Percentiles rank a stretch among this genome's conserved stretches.
These are phyloP conservation scores for Penicillium roqueforti DNA, from an alignment of 495 filamentous ascomycete genomes.

Conservation along the genomic window DNA sequence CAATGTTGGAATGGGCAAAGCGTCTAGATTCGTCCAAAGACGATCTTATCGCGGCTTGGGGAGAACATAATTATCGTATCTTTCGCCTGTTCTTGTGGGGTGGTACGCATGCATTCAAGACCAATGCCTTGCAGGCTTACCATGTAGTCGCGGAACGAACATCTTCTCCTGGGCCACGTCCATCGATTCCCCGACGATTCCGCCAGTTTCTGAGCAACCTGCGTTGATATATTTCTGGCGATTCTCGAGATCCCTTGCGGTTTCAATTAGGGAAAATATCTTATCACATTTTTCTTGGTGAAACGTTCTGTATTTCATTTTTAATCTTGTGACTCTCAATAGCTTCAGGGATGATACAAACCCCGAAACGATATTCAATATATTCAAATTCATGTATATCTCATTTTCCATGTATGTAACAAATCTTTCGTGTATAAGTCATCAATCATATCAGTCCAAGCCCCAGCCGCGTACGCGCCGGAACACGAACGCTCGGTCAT, in stretches of 20 bases:
- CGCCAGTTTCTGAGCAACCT: slow-evolving; percentile 11
- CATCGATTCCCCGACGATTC: slow-evolving; percentile 5
- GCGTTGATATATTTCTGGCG: slow-evolving; percentile 10
- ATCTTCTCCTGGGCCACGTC: slow-evolving; percentile 7
- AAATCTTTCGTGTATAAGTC: slow-evolving; percentile 1
- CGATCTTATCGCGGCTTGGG: slow-evolving; percentile 15
- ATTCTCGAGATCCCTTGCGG: not conserved
- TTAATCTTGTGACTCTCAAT: too few relatives aligned
- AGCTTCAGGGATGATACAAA: too few relatives aligned
- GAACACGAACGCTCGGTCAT: slow-evolving; percentile 84
- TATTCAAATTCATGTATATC: too few relatives aligned
- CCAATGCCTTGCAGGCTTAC: slow-evolving; percentile 14
- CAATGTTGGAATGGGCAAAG: slow-evolving; percentile 19
- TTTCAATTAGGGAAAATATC: not conserved
- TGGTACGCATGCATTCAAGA: slow-evolving; percentile 12
- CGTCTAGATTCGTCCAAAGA: slow-evolving; percentile 9
- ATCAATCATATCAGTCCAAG: slow-evolving; percentile 23
- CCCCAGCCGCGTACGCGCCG: slow-evolving; percentile 65
- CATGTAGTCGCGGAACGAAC: slow-evolving; percentile 14
- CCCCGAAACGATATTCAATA: too few relatives aligned
- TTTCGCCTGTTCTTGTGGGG: slow-evolving; percentile 16
- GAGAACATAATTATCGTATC: slow-evolving; percentile 12
- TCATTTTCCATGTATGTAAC: not conserved
- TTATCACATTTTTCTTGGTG: too few relatives aligned
- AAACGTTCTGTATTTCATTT: too few relatives aligned